phyloP scores from a whole-genome alignment of 2,329 filamentous ascomycete genomes.

The Penicillium hesseltinei region DNA sequence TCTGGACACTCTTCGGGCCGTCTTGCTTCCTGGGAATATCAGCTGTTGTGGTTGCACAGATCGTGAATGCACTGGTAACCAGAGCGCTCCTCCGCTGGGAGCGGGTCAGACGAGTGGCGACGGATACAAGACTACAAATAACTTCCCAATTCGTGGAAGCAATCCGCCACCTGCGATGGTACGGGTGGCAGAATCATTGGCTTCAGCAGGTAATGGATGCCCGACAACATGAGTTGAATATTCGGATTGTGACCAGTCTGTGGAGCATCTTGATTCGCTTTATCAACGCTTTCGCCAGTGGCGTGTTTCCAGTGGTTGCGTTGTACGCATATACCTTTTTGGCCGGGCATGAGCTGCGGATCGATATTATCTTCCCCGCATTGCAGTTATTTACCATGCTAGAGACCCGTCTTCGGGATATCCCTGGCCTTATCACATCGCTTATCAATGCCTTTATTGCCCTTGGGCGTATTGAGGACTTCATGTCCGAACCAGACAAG shows the following conservation, averaged over 20 bases:
- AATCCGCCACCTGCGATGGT: constrained; percentile 76
- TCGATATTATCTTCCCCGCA: constrained; percentile 84
- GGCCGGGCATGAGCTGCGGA: constrained; percentile 64
- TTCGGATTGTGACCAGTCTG: constrained; percentile 63
- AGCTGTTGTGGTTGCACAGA: constrained; percentile 67
- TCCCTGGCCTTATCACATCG: constrained; percentile 72
- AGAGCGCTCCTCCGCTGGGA: constrained; percentile 67
- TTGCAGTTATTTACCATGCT: constrained; percentile 76
- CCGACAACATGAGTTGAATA: constrained; percentile 64
- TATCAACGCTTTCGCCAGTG: constrained; percentile 68
- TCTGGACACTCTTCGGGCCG: constrained; percentile 77
- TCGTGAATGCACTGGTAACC: constrained; percentile 67
- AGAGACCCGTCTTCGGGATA: constrained; percentile 68
- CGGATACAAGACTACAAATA: constrained; percentile 74
- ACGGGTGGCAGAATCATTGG: constrained; percentile 79
- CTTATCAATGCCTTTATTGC: constrained; percentile 81
- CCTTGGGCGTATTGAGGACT: constrained; percentile 75
- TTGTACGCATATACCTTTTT: constrained; percentile 79
- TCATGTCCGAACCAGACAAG: constrained; percentile 83
- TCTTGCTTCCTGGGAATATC: constrained; percentile 72
- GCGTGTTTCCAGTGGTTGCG: constrained; percentile 74
- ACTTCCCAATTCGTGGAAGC: constrained; percentile 85
- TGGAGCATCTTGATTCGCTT: constrained; percentile 64
- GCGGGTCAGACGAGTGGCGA: constrained; percentile 66
- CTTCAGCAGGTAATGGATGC: constrained; percentile 66